Base-by-base conservation (phyloP, 805 yeast genomes). In the Kodamaea restingae region DNA sequence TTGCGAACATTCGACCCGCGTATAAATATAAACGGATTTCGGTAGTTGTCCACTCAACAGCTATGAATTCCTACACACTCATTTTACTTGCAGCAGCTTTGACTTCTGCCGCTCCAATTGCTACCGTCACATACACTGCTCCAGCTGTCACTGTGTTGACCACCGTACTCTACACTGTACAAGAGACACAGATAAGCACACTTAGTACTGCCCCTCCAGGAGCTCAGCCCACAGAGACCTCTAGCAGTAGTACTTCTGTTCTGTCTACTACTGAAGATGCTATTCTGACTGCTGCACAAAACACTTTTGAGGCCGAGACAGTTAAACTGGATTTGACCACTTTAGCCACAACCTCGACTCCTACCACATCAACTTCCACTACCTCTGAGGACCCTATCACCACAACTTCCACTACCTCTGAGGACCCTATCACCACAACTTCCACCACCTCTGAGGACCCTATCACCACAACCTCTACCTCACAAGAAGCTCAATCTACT, bases 61-160 rank as follows among this genome's bases (percentile, higher is more conserved):
- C 24, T 18, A 32, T 35, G 32, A 27, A 15, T 18, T 35, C 25
- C 27, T 12, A 24, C 30, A 25, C 36, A 24, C 30, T 34, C 30
- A 28, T 34, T 27, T 21, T 35, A 18, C 21, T 39, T 18, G 30
- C 38, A 11, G 30, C 38, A 11, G 26, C 36, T n/a, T 32, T 35
- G 27, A 33, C 29, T 18, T 31, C 32, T 32, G 38, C 41, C 17
- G 42, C 41, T 12, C 38, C 45, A 17, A 34, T 38, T 17, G 32
- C 35, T 32, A 45, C 54, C 21, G 42, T 54, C 20, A 39, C 42
- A 4, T 55, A 52, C 32, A 59, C 64, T 12, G 64, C 63, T 27
- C 48, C 58, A 10, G 49, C 61, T 17, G 56, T 51, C 15, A 60
- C 65, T 9, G 47, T 50, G 53, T 40, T 47, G 15, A 55, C 61